Evolutionary conservation across 192 early-diverging fungal species (phyloP), one percentile per base, ranked within the genome.

Genomic region (Mortierella claussenii): DNA sequence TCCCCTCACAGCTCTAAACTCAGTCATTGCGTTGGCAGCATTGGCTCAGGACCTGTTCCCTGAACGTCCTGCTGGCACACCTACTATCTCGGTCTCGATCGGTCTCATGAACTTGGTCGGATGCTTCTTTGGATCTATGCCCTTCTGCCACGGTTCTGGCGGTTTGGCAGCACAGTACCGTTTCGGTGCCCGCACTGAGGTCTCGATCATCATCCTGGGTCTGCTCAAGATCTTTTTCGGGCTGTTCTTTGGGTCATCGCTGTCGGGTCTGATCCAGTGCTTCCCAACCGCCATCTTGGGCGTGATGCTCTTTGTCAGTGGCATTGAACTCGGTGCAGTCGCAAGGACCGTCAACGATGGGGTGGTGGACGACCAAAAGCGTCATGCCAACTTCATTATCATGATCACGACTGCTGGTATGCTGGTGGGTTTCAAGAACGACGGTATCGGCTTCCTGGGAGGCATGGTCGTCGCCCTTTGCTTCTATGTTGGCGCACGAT

Each of bases 161-260:
- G 96, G 96, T 21, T 81, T 97, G 20, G 94, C 94, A 15, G 95
- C 90, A 12, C 95, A 97, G 81, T 95, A 96, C 69, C 91, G 94
- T 10, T 97, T 97, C 80, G 95, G 95, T 56, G 94, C 95, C 17
- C 88, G 95, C 48, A 84, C 92, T 2, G 93, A 89, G 55, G 83
- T 92, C 34, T 91, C 91, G 37, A 83, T 97, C 60, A 85, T 93
- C 48, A 49, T 94, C 53, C 82, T 97, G 23, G 96, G 96, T 24
- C 40, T 78, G 5, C 46, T 85, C 75, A 97, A 97, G 68, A 83
- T 97, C 23, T 37, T 92, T 0, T 32, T 91, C 6, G 96, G 94
- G 32, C 83, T 95, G 20, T 69, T 95, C 46, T 93, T 96, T 84
- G 93, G 94, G 37, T 86, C 85, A 36, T 92, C 94, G 11, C 85